These are phyloP conservation scores for Cercophora sp. DNA, from an alignment of 495 filamentous ascomycete genomes.

Conservation along the genomic window DNA sequence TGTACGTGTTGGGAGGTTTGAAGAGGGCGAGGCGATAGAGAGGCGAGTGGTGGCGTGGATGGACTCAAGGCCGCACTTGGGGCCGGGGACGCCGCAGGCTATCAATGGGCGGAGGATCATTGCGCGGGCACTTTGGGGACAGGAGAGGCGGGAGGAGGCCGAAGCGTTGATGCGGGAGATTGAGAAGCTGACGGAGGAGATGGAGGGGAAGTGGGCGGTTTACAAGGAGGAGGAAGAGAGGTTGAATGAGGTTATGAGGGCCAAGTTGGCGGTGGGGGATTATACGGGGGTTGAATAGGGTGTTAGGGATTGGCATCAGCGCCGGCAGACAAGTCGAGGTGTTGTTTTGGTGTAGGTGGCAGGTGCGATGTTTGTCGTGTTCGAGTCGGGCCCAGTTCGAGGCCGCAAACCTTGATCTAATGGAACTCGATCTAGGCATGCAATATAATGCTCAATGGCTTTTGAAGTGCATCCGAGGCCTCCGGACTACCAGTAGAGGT, in stretches of 20 bases:
- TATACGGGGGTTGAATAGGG: too few species aligned
- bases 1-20: not conserved
- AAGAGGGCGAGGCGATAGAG: not conserved
- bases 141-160: not conserved
- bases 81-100: conserved; percentile 6
- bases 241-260: not conserved
- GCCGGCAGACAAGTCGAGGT: too few species aligned
- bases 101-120: conserved; percentile 1
- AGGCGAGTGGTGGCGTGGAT: not conserved
- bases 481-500: too few species aligned
- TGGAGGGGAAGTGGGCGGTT: not conserved
- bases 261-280: not conserved
- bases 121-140: not conserved
- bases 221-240: conserved; percentile 1
- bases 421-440: too few species aligned
- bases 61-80: not conserved
- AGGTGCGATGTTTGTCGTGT: too few species aligned
- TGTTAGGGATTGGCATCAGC: too few species aligned
- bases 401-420: too few species aligned
- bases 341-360: too few species aligned
- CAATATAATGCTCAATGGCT: too few species aligned
- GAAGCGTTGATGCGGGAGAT: not conserved
- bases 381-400: too few species aligned
- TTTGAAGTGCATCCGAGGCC: too few species aligned
- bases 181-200: not conserved